Evolutionary conservation across 164 flowering plant genomes (phyloP).

Genomic region (Protea cynaroides): DNA sequence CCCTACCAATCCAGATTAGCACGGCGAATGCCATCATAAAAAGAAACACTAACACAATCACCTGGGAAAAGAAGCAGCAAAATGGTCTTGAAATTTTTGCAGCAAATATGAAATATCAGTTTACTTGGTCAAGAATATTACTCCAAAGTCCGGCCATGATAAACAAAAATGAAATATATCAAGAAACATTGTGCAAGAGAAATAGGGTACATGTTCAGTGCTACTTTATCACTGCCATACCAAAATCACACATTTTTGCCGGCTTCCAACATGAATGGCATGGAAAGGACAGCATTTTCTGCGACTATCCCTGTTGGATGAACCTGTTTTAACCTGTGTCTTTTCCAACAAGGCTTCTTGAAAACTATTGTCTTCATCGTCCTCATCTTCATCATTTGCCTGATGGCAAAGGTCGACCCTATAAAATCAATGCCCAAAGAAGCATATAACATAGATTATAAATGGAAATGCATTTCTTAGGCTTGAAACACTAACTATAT

Average conservation of each 20-base stretch:
- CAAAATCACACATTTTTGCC: conserved; percentile 76
- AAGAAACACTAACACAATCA: conserved; percentile 42
- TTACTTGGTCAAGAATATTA: not conserved
- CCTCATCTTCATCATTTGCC: conserved; percentile 75
- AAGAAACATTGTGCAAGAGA: not conserved
- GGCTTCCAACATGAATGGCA: conserved; percentile 55
- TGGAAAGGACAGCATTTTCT: conserved; percentile 51
- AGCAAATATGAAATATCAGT: not conserved
- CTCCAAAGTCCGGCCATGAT: not conserved
- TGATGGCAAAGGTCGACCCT: conserved; percentile 99
- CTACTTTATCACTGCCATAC: conserved; percentile 27
- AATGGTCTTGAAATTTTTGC: not conserved
- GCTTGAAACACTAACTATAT: not conserved
- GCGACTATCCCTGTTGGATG: conserved; percentile 26
- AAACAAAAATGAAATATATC: not conserved
- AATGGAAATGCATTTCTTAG: not conserved
- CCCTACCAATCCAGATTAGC: conserved; percentile 77
- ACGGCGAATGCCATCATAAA: conserved; percentile 63
- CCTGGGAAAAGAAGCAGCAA: conserved; percentile 34
- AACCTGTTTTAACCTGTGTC: conserved; percentile 24
- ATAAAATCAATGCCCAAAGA: conserved; percentile 24
- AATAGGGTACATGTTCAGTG: conserved; percentile 1
- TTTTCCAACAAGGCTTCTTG: conserved; percentile 54
- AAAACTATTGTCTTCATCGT: conserved; percentile 56
- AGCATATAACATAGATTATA: conserved; percentile 6